Evolutionary conservation across 306 rosid genomes (phyloP), one percentile per base, ranked within the genome.

Genomic region (Cucumis cinereus): DNA sequence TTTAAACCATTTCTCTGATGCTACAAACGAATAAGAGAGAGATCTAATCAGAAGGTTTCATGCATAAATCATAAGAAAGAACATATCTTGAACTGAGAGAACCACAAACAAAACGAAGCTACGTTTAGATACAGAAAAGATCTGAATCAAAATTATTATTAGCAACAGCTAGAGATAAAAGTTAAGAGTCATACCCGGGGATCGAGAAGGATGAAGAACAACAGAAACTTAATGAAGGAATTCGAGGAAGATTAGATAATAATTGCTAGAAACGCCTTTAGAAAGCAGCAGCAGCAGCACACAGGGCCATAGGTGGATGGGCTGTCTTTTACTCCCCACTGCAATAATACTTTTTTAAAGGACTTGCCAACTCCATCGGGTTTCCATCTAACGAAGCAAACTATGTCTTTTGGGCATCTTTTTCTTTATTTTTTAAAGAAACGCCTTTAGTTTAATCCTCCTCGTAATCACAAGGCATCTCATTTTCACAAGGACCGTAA

Each of bases 281-380:
- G 63, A 35, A 83, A 77, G 81, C 77, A 81, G 82, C 79, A 82
- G 71, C 72, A 50, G 83, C 83, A 78, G 77, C 61, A 67, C 82
- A 74, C 78, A 63, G 40, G 69, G 82, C 59, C 88, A 83, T 80
- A 71, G 76, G 85, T 20, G 83, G 75, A 52, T 84, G 82, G 84
- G 77, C 78, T 84, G 72, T 84, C 92, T 80, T 59, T 86, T 63
- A 68, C 74, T 71, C 60, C 60, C 14, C 76, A 26, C 76, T 64
- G 22, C 60, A 75, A 75, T 49, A 78, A 30, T 79, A 61, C 70
- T 59, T 81, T 85, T 70, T 45, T 33, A 80, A 80, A 63, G 81
- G 84, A 86, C 80, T 76, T 76, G 93, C 88, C 93, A 90, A 85
- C 98, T 88, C 95, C 78, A n/a, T 78, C 83, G 84, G 41, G 91